Percentiles rank a stretch among this genome's conserved stretches.
Evolutionary conservation across 139 green algal genomes (phyloP).

Genomic region (Coccomyxa sp.): DNA sequence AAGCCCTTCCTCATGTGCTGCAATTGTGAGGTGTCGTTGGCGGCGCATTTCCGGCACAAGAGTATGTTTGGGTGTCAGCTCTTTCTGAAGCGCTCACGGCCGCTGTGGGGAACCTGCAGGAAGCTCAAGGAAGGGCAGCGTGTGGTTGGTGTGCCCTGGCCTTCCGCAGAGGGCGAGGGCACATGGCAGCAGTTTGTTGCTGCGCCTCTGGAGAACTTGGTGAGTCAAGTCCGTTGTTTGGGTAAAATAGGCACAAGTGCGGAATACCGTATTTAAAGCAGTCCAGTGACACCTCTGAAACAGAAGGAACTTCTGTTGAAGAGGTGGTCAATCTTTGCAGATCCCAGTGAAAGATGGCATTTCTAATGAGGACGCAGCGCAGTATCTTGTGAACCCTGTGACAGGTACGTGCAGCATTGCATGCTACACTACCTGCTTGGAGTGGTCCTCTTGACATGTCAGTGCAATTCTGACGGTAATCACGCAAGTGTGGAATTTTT

Average conservation of each 20-base stretch:
- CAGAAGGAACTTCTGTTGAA: too few species aligned
- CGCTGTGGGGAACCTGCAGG: constrained; percentile 24
- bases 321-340: neutral
- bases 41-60: too few species aligned
- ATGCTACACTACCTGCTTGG: neutral
- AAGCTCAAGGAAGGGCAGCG: constrained; percentile 31
- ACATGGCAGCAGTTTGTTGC: constrained; percentile 40
- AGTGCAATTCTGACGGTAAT: neutral
- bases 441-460: neutral
- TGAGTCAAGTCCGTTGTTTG: neutral
- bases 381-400: constrained; percentile 15
- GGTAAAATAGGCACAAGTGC: neutral
- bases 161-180: constrained; percentile 22
- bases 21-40: too few species aligned
- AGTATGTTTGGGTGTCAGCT: too few species aligned
- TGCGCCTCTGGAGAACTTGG: constrained; percentile 7
- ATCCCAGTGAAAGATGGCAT: constrained; percentile 8
- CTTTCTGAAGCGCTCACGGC: neutral
- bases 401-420: neutral
- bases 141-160: constrained; percentile 25
- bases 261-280: too few species aligned
- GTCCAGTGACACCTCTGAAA: too few species aligned
- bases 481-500: neutral
- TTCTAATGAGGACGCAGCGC: constrained; percentile 13
- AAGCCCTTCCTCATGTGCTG: too few species aligned